Conservation (phyloP, 257 asterid genomes). For the Nicotiana obtusifolia region DNA sequence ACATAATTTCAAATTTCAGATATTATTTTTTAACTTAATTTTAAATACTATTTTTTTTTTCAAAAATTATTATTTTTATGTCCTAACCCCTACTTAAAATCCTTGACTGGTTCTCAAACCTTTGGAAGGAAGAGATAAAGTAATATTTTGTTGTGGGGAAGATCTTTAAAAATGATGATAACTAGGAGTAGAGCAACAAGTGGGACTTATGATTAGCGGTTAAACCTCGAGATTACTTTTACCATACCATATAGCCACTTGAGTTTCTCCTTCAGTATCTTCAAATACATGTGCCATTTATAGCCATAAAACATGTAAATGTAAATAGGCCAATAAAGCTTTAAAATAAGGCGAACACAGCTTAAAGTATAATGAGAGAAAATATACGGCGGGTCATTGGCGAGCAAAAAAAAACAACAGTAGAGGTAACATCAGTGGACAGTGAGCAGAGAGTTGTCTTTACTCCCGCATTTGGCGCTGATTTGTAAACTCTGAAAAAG, state of each 20-base stretch:
- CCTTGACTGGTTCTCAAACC: neutral
- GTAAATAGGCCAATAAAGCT: neutral
- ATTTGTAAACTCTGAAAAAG: neutral
- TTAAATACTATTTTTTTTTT: too few species aligned
- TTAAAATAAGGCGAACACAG: too few species aligned
- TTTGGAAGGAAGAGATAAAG: neutral
- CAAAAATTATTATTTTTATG: too few species aligned
- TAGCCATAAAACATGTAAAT: neutral
- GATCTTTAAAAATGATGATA: neutral
- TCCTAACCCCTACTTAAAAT: too few species aligned
- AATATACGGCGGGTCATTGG: neutral
- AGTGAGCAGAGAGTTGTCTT: neutral
- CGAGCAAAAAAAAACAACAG: neutral
- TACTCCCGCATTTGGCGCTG: constrained; percentile 13
- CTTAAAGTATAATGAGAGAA: too few species aligned
- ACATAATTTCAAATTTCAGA: too few species aligned
- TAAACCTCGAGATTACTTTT: constrained; percentile 7
- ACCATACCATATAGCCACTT: neutral
- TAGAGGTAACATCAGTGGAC: neutral
- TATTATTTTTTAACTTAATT: too few species aligned
- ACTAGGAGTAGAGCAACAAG: neutral
- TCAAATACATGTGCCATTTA: neutral
- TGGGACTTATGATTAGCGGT: neutral
- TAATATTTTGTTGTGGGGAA: neutral
- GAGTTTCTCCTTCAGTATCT: neutral